phyloP scores from a whole-genome alignment of 2,329 filamentous ascomycete species.

The Ophiostoma tasmaniense region DNA sequence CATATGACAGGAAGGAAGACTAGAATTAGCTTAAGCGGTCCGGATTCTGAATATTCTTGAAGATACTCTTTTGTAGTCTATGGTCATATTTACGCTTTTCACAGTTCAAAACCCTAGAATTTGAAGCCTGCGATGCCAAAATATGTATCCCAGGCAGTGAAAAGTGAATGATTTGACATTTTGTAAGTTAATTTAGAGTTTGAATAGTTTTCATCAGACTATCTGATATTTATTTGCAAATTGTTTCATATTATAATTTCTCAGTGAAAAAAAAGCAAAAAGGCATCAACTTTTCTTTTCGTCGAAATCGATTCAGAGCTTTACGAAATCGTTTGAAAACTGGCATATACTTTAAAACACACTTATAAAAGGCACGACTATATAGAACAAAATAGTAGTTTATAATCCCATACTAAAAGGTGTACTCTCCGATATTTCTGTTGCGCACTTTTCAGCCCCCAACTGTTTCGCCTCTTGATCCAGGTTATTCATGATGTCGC shows the following conservation, averaged over 20 bases:
- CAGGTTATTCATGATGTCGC: neutral
- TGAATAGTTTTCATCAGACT: too few species aligned
- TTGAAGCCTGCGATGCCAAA: neutral
- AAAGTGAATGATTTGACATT: too few species aligned
- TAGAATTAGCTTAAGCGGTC: neutral
- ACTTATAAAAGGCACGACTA: neutral
- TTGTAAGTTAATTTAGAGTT: too few species aligned
- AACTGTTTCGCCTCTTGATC: conserved; percentile 3
- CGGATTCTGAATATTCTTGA: neutral
- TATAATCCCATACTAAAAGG: neutral
- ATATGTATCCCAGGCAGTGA: too few species aligned
- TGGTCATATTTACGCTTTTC: neutral
- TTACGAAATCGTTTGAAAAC: neutral
- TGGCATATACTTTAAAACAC: neutral
- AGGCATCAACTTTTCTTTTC: too few species aligned
- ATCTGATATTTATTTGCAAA: too few species aligned
- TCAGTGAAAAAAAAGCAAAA: too few species aligned
- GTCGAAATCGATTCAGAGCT: too few species aligned
- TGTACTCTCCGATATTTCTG: conserved; percentile 2
- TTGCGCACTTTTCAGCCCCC: neutral
- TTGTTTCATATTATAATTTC: too few species aligned
- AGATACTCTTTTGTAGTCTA: neutral
- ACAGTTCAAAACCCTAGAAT: neutral
- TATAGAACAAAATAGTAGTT: neutral
- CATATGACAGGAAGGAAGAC: neutral